Base-by-base conservation (phyloP, 208 protist species). In the Leishmania tropica region DNA sequence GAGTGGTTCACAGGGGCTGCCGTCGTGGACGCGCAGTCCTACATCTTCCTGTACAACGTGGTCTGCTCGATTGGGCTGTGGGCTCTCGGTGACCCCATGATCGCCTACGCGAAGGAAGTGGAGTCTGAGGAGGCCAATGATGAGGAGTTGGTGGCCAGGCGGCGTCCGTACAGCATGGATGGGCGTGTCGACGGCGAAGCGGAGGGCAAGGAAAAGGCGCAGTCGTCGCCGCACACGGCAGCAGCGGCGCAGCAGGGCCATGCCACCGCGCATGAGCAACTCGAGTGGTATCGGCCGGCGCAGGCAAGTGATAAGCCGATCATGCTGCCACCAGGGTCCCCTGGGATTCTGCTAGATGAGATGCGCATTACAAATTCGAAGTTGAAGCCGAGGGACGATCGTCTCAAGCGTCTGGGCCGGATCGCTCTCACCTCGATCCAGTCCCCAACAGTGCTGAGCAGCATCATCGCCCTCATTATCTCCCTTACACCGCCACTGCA, bases 11-110 rank as follows among this genome's bases (percentile, higher is more conserved):
- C 73, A 48, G 67, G 13, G 7, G 40, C 73, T 37, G 81, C 73
- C 19, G 83, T 84, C 35, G 71, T 87, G 8, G 79, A 88, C 28
- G 90, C 84, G 56, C 75, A 89, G 78, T 85, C 83, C 5, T 94
- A 93, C 83, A 88, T 96, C 35, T 94, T 95, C 79, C 79, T 95
- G 1, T 95, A 95, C 85, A 96, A 94, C 78, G 86, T 95, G 42
- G 45, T 89, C 51, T 92, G 86, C 78, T 91, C 89, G 40, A 85
- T 94, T 47, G 89, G 86, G 0, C 84, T 93, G 0, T 96, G 90
- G 91, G 85, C 82, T 7, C 60, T 92, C 35, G 88, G 88, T 37
- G 88, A 92, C 51, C 72, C 88, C 7, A 75, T 92, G 48, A 89
- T 92, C 62, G 81, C 71, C 13, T 75, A 51, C 37, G 82, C 82